phyloP scores from a whole-genome alignment of 805 yeast genomes.

The Lipomyces spencermartinsiae region DNA sequence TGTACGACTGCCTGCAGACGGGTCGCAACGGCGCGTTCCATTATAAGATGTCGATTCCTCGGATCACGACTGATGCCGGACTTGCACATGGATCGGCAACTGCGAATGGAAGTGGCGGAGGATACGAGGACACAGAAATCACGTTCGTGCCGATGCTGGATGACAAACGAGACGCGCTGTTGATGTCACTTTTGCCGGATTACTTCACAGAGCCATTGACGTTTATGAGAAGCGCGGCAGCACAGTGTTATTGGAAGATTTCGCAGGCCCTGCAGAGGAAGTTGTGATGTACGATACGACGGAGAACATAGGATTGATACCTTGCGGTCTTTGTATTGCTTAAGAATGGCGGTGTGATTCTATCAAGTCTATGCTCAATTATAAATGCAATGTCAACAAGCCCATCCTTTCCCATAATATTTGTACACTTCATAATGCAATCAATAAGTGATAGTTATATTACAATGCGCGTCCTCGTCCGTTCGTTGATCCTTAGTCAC shows the following conservation, averaged over 20 bases:
- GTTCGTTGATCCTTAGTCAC: slow-evolving; percentile 17
- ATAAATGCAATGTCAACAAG: slow-evolving; percentile 8
- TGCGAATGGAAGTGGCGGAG: slow-evolving; percentile 11
- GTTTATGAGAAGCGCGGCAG: slow-evolving; percentile 39
- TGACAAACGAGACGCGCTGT: slow-evolving; percentile 34
- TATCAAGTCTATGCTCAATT: not conserved
- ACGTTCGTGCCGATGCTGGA: slow-evolving; percentile 41
- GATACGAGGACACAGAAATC: slow-evolving; percentile 37
- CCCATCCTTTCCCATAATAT: not conserved
- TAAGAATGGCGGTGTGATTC: not conserved
- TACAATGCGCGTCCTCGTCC: not conserved
- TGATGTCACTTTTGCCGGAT: slow-evolving; percentile 39
- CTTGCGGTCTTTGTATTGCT: not conserved
- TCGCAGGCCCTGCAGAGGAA: slow-evolving; percentile 41
- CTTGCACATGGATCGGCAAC: slow-evolving; percentile 5
- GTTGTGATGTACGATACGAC: slow-evolving; percentile 3
- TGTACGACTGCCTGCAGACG: slow-evolving; percentile 41
- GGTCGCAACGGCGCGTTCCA: slow-evolving; percentile 44
- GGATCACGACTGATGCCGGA: not conserved
- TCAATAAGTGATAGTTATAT: too few species aligned
- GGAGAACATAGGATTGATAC: not conserved
- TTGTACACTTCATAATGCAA: not conserved
- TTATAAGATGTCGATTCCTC: slow-evolving; percentile 38
- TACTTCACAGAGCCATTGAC: slow-evolving; percentile 43
- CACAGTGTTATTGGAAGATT: slow-evolving; percentile 43